Base-by-base conservation (phyloP, 2,329 filamentous ascomycete genomes). In the Botrytis sinoallii region DNA sequence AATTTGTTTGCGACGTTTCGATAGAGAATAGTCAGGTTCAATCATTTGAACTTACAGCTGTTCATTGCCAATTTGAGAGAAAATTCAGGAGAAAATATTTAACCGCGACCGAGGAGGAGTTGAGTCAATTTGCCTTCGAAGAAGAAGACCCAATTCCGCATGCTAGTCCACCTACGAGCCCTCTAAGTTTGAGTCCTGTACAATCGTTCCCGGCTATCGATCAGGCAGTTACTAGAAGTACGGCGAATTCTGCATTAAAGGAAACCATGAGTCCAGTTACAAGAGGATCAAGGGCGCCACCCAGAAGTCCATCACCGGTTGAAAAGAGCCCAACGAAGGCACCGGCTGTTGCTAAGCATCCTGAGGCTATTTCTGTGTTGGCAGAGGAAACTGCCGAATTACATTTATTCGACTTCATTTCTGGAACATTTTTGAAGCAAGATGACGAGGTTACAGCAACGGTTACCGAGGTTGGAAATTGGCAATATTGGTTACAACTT, bases 41-140 rank as follows among this genome's bases (percentile, higher is more conserved):
- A 64, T 89, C 91, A 25, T 98, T 99, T 82, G 90, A 95, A 80
- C 87, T 92, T 71, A 91, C 94, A 71, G 93, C 96, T 12, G 88
- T 93, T 74, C 91, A 98, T 88, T 98, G 96, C 82, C 96, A 99
- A 83, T 99, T 97, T 91, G 96, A 99, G 85, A 90, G 95, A 80
- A 98, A 97, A 83, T 97, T 96, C 83, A 90, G 93, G 76, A 92
- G 91, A 80, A 91, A 89, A 57, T 89, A 93, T 78, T 90, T 93
- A 64, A 91, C 90, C 67, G 96, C 96, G 1, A 94, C 93, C 14
- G 91, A 94, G 74, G 86, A 90, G 75, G 94, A 99, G 76, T 87
- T 98, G 7, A 84, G 89, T 75, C 90, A 97, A 78, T 98, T 99
- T 79, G 89, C 91, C 25, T 98, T 98, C 81, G 84, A 88, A 80